Percentiles rank a stretch among this genome's conserved stretches.
These are phyloP conservation scores for Fusarium caatingaense DNA, from an alignment of 2,329 filamentous ascomycete species.

Conservation along the genomic window DNA sequence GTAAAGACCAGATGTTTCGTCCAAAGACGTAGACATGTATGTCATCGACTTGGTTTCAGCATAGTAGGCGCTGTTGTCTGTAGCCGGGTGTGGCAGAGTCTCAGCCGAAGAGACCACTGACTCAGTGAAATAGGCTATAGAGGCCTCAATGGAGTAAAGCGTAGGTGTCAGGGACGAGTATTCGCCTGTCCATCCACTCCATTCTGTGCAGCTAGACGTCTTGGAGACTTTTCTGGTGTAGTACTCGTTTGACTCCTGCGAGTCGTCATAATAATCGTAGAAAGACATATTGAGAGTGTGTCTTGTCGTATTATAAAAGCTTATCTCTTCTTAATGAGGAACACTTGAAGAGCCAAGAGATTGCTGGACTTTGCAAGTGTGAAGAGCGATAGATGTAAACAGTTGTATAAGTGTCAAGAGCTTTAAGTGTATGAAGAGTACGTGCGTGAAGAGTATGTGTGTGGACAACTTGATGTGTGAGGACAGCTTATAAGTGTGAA, in stretches of 20 bases:
- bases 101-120: background rate
- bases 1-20: background rate
- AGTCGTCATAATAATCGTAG: background rate
- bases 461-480: background rate
- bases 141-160: background rate
- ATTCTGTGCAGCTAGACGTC: background rate
- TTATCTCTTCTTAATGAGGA: no score
- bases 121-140: background rate
- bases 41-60: background rate
- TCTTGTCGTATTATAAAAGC: no score
- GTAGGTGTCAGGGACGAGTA: background rate
- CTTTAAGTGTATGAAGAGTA: no score
- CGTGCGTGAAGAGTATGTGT: no score
- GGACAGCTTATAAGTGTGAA: no score
- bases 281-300: background rate
- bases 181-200: background rate
- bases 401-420: no score
- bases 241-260: background rate
- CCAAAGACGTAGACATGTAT: background rate
- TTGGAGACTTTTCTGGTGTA: background rate
- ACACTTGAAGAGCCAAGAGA: no score
- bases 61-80: no score
- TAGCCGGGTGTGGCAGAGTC: no score
- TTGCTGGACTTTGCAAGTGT: no score
- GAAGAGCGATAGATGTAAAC: no score